These are phyloP conservation scores for Beauveria sp. DNA, from an alignment of 2,329 filamentous ascomycete genomes.

Conservation along the genomic window DNA sequence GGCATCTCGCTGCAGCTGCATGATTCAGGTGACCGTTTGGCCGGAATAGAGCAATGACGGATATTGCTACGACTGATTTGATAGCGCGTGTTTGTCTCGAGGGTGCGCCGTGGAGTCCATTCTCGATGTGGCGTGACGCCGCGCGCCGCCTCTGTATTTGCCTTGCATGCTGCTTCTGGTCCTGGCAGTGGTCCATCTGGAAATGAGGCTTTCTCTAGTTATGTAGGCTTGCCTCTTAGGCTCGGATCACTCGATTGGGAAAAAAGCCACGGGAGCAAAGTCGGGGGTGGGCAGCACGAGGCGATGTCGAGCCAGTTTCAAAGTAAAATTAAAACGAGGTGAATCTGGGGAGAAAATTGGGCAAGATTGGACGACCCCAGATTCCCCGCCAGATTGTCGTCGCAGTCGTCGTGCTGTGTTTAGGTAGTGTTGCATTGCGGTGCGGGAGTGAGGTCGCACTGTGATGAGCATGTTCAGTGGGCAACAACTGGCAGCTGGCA, in stretches of 20 bases:
- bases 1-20: neutral
- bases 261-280: neutral
- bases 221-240: neutral
- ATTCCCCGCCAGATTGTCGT: neutral
- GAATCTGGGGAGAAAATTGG: neutral
- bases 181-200: neutral
- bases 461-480: neutral
- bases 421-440: neutral
- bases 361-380: neutral
- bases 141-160: neutral
- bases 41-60: neutral
- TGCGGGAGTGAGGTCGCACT: neutral
- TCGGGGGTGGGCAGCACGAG: neutral
- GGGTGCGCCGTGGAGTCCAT: neutral
- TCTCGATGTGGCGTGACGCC: constrained; percentile 2
- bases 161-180: neutral
- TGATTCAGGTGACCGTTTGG: neutral
- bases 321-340: neutral
- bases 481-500: neutral
- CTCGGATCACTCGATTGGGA: constrained; percentile 1
- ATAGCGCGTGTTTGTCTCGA: neutral
- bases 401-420: neutral
- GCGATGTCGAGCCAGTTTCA: neutral
- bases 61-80: neutral
- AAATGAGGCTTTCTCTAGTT: neutral